Evolutionary conservation across 805 yeast species (phyloP).

Genomic region (Starmerella davenportii): DNA sequence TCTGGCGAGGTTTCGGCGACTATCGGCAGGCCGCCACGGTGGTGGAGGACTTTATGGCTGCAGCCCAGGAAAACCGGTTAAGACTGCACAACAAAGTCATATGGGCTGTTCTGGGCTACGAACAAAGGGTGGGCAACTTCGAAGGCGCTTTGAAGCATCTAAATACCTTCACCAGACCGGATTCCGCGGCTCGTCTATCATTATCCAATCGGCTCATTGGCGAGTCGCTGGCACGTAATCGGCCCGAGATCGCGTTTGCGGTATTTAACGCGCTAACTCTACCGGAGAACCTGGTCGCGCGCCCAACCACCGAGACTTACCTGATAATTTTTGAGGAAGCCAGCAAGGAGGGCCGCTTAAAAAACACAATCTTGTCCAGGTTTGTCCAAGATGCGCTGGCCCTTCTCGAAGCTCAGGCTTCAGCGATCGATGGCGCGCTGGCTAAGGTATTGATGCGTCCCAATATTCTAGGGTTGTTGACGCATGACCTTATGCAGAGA

Average conservation of each 20-base stretch:
- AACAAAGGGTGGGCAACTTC: conserved; percentile 17
- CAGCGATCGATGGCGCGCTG: conserved; percentile 11
- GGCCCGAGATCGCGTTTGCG: conserved; percentile 13
- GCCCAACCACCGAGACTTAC: background rate
- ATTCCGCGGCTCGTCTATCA: conserved; percentile 18
- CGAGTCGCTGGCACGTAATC: conserved; percentile 13
- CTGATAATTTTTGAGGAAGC: too few species aligned
- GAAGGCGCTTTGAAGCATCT: conserved; percentile 11
- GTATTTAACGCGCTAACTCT: conserved; percentile 11
- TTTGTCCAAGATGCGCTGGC: conserved; percentile 6
- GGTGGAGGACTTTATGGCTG: conserved; percentile 32
- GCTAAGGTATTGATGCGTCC: conserved; percentile 5
- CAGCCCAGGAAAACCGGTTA: conserved; percentile 1
- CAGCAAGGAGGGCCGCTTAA: too few species aligned
- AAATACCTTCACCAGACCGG: conserved; percentile 14
- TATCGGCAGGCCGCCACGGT: conserved; percentile 27
- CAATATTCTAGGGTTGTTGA: background rate
- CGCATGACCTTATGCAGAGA: background rate
- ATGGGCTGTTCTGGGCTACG: conserved; percentile 21
- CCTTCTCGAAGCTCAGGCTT: conserved; percentile 1
- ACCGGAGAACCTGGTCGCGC: conserved; percentile 1
- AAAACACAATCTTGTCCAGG: too few species aligned
- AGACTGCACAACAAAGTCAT: conserved; percentile 21
- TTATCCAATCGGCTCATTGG: conserved; percentile 21
- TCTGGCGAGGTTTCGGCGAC: background rate